phyloP scores from a whole-genome alignment of 1,139 yeast genomes.

The Geotrichum candidum region DNA sequence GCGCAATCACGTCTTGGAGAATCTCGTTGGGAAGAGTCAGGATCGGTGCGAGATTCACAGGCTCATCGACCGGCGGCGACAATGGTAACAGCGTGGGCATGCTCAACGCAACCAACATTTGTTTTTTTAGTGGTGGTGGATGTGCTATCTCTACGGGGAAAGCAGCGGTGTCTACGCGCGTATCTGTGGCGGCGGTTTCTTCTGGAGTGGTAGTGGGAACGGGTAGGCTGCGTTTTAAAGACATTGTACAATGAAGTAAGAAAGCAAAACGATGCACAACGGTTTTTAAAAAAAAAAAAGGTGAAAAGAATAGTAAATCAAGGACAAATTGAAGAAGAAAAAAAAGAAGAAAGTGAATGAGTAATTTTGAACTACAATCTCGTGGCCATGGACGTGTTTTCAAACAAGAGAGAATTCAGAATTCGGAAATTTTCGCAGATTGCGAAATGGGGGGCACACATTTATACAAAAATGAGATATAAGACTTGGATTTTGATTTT shows the following conservation, averaged over 20 bases:
- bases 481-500: neutral
- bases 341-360: neutral
- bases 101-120: neutral
- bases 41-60: neutral
- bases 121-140: neutral
- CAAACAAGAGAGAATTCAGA: neutral
- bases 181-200: neutral
- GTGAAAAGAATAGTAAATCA: neutral
- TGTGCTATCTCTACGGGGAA: neutral
- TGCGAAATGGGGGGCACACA: neutral
- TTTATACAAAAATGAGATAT: neutral
- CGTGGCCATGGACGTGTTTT: neutral
- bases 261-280: neutral
- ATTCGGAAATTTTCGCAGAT: neutral
- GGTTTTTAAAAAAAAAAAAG: neutral
- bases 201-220: neutral
- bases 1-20: constrained; percentile 2
- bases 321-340: neutral
- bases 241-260: neutral
- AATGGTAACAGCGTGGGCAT: neutral
- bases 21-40: constrained; percentile 12
- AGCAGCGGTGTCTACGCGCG: neutral
- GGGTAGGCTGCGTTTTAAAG: neutral
- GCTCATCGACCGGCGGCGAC: constrained; percentile 2
- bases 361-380: neutral